Evolutionary conservation across 2,329 filamentous ascomycete species (phyloP), one percentile per base, ranked within the genome.

Genomic region (Chrysosporium keratinophilum): DNA sequence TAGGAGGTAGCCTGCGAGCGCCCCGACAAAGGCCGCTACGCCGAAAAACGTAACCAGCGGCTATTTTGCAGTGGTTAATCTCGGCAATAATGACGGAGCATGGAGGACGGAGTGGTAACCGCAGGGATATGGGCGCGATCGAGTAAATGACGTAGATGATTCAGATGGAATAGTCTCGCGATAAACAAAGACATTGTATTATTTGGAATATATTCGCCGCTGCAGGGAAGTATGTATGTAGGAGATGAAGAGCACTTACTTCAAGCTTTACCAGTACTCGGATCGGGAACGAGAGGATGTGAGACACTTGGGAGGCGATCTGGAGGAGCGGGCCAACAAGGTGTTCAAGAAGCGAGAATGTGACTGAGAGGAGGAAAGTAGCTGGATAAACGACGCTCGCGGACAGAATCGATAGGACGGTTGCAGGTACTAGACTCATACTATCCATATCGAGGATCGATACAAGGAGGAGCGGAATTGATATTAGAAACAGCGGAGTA

Each of bases 31-130:
- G 9, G 31, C 17, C 31, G 50, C 50, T 23, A 23, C 33, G 19
- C 50, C 50, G 34, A 52, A 40, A 41, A 39, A 52, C 5, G 33
- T 52, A 42, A 46, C 40, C 31, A 41, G 5, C 12, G 50, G 50
- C 50, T 52, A 34, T 46, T 46, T 40, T 28, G 17, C 11, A 41
- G 33, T 41, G n/a, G 48, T 43, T 14, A 50, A 50, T 31, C 5
- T 43, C 7, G 37, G 41, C 23, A 44, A 23, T 44, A 42, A 10
- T 35, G n/a, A 11, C 5, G 43, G 14, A 15, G 43, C 9, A 35
- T 17, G 34, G 11, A 10, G 41, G 17, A 43, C 20, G 41, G 41
- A 42, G 41, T 43, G 20, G 5, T 2, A 43, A 11, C 10, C 10
- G 20, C 23, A 11, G 17, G 41, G 17, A 43, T 43, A 7, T 12